Conservation (phyloP, 2,329 filamentous ascomycete species). For the Eutypella sp. region DNA sequence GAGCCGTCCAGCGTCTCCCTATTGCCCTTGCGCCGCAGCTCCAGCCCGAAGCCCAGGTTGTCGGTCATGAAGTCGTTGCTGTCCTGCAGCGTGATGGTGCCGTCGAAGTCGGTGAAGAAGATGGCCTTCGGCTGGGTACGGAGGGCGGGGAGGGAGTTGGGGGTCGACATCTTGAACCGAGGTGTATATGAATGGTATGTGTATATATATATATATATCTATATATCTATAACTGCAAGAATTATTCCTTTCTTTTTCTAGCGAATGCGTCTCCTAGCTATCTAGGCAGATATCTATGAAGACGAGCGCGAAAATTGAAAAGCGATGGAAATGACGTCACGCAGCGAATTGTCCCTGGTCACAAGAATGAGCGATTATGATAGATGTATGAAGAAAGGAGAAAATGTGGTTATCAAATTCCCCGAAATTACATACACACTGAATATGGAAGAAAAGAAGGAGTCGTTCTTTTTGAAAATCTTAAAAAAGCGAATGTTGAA, state of each 20-base stretch:
- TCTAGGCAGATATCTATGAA: not conserved
- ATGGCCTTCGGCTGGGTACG: constrained; percentile 77
- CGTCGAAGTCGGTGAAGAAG: constrained; percentile 99
- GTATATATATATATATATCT: not conserved
- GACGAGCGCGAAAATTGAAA: not conserved
- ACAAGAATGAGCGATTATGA: too few relatives aligned
- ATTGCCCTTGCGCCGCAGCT: constrained; percentile 68
- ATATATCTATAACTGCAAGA: not conserved
- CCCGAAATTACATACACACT: too few relatives aligned
- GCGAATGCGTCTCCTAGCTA: not conserved
- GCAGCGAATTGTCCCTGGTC: not conserved
- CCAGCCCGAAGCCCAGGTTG: constrained; percentile 77
- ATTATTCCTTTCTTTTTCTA: too few relatives aligned
- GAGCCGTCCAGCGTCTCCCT: constrained; percentile 67
- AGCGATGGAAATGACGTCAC: not conserved
- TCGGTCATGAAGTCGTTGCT: constrained; percentile 75
- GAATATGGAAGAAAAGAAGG: too few relatives aligned
- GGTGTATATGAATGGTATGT: not conserved
- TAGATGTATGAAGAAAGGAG: too few relatives aligned
- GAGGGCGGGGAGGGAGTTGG: constrained; percentile 49
- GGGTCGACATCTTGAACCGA: constrained; percentile 36
- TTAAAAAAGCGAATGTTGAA: too few relatives aligned
- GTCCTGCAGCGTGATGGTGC: constrained; percentile 77
- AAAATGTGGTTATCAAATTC: too few relatives aligned
- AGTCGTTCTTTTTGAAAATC: too few relatives aligned